Evolutionary conservation across 768 basidiomycete species (phyloP).

Genomic region (Podaxis sp.): DNA sequence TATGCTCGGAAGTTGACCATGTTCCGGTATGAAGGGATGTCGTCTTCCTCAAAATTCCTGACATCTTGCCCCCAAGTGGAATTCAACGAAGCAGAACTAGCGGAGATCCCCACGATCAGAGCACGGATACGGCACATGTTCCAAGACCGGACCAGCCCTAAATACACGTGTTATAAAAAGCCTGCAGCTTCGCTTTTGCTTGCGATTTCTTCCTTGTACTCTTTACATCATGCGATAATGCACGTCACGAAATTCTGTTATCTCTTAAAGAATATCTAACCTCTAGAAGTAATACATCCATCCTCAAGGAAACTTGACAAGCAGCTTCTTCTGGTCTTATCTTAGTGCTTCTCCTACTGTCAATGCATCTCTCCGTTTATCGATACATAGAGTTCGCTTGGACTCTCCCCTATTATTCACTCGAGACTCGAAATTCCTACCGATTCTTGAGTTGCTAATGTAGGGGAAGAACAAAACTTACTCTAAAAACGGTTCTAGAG

Average conservation of each 20-base stretch:
- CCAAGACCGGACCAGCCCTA: neutral
- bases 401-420: slow-evolving; percentile 39
- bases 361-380: no score
- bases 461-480: slow-evolving; percentile 40
- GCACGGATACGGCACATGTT: neutral
- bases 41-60: neutral
- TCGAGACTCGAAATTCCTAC: slow-evolving; percentile 40
- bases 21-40: neutral
- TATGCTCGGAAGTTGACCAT: neutral
- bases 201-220: neutral
- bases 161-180: neutral
- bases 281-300: neutral
- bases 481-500: slow-evolving; percentile 13
- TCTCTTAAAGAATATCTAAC: neutral
- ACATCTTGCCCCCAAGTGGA: neutral
- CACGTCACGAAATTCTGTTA: neutral
- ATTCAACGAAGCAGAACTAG: neutral
- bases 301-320: neutral
- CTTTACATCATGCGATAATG: neutral
- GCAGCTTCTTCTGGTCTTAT: no score
- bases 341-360: no score
- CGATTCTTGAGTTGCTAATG: slow-evolving; percentile 52
- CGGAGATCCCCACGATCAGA: neutral
- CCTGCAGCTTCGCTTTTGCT: neutral
- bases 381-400: neutral